phyloP scores from a whole-genome alignment of 805 yeast species.

The Aciculoconidium aculeatum region DNA sequence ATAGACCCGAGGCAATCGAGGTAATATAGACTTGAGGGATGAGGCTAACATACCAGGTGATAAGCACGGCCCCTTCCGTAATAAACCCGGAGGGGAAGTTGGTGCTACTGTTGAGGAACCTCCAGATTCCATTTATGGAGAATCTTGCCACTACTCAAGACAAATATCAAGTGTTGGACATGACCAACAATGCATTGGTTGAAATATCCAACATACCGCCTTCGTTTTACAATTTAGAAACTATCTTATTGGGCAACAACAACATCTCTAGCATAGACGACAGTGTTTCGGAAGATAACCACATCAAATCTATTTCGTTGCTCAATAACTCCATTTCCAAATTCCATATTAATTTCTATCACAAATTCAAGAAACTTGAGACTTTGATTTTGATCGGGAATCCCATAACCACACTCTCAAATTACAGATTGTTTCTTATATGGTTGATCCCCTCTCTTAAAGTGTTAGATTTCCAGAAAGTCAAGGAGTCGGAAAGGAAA shows the following conservation, averaged over 20 bases:
- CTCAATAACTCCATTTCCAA: slow-evolving; percentile 44
- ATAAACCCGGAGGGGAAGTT: slow-evolving; percentile 31
- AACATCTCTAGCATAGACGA: slow-evolving; percentile 39
- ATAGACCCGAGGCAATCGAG: neutral
- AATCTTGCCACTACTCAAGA: slow-evolving; percentile 27
- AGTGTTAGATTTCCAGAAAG: slow-evolving; percentile 62
- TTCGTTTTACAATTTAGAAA: slow-evolving; percentile 32
- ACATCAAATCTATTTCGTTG: slow-evolving; percentile 44
- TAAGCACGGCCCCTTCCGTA: slow-evolving; percentile 25
- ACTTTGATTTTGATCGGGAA: slow-evolving; percentile 54
- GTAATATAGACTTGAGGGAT: slow-evolving; percentile 11
- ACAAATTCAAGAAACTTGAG: slow-evolving; percentile 34
- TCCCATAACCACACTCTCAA: slow-evolving; percentile 41
- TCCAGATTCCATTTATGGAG: slow-evolving; percentile 29
- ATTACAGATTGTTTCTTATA: slow-evolving; percentile 57
- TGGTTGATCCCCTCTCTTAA: slow-evolving; percentile 59
- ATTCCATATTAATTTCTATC: slow-evolving; percentile 31
- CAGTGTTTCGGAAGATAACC: slow-evolving; percentile 31
- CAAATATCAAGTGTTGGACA: slow-evolving; percentile 52
- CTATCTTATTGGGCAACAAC: slow-evolving; percentile 62
- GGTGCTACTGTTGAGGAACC: slow-evolving; percentile 30
- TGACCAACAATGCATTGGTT: slow-evolving; percentile 69
- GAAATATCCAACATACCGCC: slow-evolving; percentile 47
- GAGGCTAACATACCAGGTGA: slow-evolving; percentile 30
- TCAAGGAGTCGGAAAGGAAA: slow-evolving; percentile 50